Evolutionary conservation across 2,329 filamentous ascomycete species (phyloP), one percentile per base, ranked within the genome.

Genomic region (Acrocalymma vagum): DNA sequence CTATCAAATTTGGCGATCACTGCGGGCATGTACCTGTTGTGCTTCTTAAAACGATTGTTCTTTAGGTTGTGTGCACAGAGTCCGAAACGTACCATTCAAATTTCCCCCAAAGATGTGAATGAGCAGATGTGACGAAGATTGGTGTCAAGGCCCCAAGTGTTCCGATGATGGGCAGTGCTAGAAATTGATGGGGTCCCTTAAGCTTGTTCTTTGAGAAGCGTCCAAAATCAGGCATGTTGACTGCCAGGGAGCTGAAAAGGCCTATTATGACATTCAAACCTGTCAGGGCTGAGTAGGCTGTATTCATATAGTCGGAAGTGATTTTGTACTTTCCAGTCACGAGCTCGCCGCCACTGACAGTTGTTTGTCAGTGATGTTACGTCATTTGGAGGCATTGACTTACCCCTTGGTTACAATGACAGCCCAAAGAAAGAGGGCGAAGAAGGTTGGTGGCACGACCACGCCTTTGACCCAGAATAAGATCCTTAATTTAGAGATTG

Each of bases 151-250:
- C 69, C 27, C 76, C 72, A 16, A 78, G 56, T 5, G 74, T 78
- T 35, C 59, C 59, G 33, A 79, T 78, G 38, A 78, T 63, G 4
- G 76, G 73, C 1, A 78, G 63, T 32, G 76, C 75, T 48, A 76
- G 71, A 48, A 73, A 73, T 45, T 77, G 75, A 32, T 75, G 73
- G 24, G 66, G 65, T 25, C 72, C 71, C 1, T 53, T 59, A 13
- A 73, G 56, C n/a, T 58, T 64, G 31, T 73, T 71, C 53, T 72
- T 75, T 29, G 62, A 72, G 48, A 74, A 74, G 2, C 71, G 62
- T 11, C 67, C 68, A 38, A 74, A 73, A 58, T 74, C 72, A 5
- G 76, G 70, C 60, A 79, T 78, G 55, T 80, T 80, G 39, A 79
- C 73, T 2, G 76, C 75, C 42, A 77, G 67, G 16, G 73, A 75